Evolutionary conservation across 1,139 yeast genomes (phyloP).

Genomic region (Lodderomyces theae): DNA sequence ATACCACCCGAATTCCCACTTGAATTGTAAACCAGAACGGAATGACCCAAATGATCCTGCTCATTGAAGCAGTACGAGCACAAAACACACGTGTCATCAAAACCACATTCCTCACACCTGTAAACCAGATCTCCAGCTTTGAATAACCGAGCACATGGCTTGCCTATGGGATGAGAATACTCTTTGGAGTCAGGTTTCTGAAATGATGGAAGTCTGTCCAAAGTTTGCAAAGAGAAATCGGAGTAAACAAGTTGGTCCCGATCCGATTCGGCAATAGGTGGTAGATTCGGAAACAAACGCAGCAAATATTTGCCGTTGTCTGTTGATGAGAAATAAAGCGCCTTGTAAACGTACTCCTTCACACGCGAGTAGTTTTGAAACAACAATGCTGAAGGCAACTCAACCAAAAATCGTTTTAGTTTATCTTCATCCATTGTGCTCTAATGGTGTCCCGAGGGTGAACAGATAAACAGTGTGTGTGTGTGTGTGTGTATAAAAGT

Average conservation of each 20-base stretch:
- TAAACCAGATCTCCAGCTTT: conserved; percentile 61
- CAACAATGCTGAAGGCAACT: conserved; percentile 24
- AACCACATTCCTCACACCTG: conserved; percentile 64
- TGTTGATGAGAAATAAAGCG: conserved; percentile 32
- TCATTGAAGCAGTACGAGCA: conserved; percentile 70
- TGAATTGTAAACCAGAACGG: conserved; percentile 53
- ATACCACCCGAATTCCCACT: conserved; percentile 53
- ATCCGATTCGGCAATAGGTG: neutral
- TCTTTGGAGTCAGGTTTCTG: conserved; percentile 3
- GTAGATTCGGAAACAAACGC: conserved; percentile 26
- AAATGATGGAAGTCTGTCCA: conserved; percentile 9
- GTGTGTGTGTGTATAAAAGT: too few relatives aligned
- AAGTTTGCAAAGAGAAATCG: conserved; percentile 17
- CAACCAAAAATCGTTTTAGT: conserved; percentile 28
- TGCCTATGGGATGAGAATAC: conserved; percentile 25
- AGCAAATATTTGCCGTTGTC: conserved; percentile 29
- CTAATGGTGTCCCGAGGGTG: too few relatives aligned
- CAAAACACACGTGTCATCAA: conserved; percentile 71
- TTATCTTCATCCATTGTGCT: conserved; percentile 18
- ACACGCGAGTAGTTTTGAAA: conserved; percentile 16
- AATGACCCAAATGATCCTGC: conserved; percentile 63
- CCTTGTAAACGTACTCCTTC: conserved; percentile 22
- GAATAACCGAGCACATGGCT: conserved; percentile 65
- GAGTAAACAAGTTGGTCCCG: conserved; percentile 5
- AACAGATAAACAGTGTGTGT: too few relatives aligned